Percentiles rank a stretch among this genome's conserved stretches.
Conservation (phyloP, 2,329 filamentous ascomycete species). For the Colletotrichum costaricense region DNA sequence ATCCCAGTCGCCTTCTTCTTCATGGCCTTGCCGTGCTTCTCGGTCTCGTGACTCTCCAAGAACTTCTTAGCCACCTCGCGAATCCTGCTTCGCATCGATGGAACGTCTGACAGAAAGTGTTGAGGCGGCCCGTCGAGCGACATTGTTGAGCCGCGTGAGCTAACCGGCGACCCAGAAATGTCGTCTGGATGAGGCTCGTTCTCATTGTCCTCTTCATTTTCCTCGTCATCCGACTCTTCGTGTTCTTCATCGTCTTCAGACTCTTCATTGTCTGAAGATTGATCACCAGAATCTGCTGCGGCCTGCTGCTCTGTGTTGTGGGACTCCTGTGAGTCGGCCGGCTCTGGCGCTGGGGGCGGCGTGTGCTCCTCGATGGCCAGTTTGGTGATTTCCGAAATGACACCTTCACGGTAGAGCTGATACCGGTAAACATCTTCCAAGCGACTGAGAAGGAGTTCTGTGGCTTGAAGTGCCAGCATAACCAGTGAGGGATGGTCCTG, state of each 20-base stretch:
- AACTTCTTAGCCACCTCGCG: conserved; percentile 84
- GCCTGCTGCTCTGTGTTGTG: conserved; percentile 14
- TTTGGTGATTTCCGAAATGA: conserved; percentile 90
- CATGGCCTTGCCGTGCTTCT: conserved; percentile 77
- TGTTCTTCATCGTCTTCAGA: conserved; percentile 60
- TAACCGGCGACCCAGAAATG: conserved; percentile 73
- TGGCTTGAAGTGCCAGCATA: conserved; percentile 87
- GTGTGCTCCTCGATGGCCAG: conserved; percentile 67
- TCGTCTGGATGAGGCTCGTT: conserved; percentile 58
- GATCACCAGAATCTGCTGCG: conserved; percentile 39
- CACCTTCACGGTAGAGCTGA: conserved; percentile 96
- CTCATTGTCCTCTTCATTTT: conserved; percentile 62
- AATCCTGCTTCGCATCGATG: conserved; percentile 78
- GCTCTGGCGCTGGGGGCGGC: conserved; percentile 45
- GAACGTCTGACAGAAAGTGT: conserved; percentile 58
- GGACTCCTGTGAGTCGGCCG: conserved; percentile 35
- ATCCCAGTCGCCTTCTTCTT: conserved; percentile 84
- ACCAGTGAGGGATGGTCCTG: conserved; percentile 92
- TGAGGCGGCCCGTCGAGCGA: conserved; percentile 68
- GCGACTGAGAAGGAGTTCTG: conserved; percentile 86
- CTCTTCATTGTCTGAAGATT: conserved; percentile 57
- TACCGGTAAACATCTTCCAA: conserved; percentile 91
- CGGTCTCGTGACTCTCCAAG: conserved; percentile 83
- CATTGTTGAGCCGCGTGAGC: conserved; percentile 75
- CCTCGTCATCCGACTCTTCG: conserved; percentile 64